A percentile compares a stretch with the other conserved stretches of the same genome.
Conservation (phyloP, 768 basidiomycete genomes). For the Calocybe gangraenosa region DNA sequence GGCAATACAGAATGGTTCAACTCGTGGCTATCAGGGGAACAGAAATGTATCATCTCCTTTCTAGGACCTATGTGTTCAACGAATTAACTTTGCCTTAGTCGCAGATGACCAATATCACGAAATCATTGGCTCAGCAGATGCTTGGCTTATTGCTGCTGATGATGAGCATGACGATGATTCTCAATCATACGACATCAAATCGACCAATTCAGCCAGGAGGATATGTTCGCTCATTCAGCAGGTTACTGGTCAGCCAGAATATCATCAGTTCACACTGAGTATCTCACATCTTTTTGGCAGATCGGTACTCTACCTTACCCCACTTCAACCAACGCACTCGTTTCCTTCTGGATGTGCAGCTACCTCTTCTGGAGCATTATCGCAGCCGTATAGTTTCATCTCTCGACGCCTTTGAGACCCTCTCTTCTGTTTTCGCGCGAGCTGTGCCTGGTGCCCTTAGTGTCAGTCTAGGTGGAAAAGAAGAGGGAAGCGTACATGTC, state of each 20-base stretch:
- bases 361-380: conserved; percentile 80
- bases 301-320: conserved; percentile 89
- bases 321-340: conserved; percentile 69
- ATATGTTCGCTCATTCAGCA: conserved; percentile 87
- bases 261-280: not conserved
- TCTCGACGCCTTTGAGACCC: conserved; percentile 89
- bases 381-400: conserved; percentile 74
- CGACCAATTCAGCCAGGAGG: conserved; percentile 81
- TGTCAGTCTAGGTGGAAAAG: conserved; percentile 47
- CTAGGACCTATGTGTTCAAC: not conserved
- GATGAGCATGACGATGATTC: conserved; percentile 43
- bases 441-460: conserved; percentile 90
- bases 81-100: conserved; percentile 43
- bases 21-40: conserved; percentile 87
- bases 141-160: conserved; percentile 81
- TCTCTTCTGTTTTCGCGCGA: conserved; percentile 83
- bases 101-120: conserved; percentile 83
- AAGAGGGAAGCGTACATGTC: conserved; percentile 35
- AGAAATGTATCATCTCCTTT: conserved; percentile 55
- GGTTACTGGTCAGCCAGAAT: conserved; percentile 65
- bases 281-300: conserved; percentile 32
- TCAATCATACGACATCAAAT: conserved; percentile 42
- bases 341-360: conserved; percentile 82
- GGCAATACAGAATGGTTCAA: conserved; percentile 87
- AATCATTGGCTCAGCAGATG: conserved; percentile 75